These are phyloP conservation scores for Nidularia sp. DNA, from an alignment of 768 basidiomycete genomes.

Conservation along the genomic window DNA sequence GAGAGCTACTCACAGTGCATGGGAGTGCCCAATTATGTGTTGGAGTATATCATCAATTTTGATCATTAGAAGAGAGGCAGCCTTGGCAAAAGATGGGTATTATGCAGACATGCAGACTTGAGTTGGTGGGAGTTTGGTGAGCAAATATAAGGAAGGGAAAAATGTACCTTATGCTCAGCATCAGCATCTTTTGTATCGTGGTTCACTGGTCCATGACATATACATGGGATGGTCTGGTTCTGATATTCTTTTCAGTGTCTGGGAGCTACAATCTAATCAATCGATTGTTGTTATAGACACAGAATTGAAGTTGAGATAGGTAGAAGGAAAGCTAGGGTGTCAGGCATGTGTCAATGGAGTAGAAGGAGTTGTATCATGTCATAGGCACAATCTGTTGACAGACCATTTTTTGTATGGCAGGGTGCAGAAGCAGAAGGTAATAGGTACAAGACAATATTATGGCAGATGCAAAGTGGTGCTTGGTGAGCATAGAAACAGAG, in stretches of 20 bases:
- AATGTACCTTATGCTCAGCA: conserved; percentile 67
- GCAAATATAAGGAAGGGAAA: background rate
- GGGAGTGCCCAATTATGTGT: conserved; percentile 59
- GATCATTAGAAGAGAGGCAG: conserved; percentile 73
- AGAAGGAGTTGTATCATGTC: too few species aligned
- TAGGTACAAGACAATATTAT: too few species aligned
- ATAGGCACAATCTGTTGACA: too few species aligned
- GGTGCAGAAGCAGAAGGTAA: too few species aligned
- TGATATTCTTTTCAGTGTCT: conserved; percentile 55
- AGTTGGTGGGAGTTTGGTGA: background rate
- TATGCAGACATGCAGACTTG: conserved; percentile 77
- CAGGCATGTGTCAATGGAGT: too few species aligned
- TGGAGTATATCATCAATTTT: conserved; percentile 69
- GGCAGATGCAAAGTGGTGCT: too few species aligned
- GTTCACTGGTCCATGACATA: conserved; percentile 69
- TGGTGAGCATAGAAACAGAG: too few species aligned
- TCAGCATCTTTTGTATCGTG: conserved; percentile 61
- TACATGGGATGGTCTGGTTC: conserved; percentile 47
- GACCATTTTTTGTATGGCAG: too few species aligned
- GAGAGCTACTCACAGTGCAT: conserved; percentile 67
- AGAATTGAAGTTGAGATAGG: too few species aligned
- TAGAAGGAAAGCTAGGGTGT: too few species aligned
- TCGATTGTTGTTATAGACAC: too few species aligned
- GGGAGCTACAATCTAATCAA: conserved; percentile 57
- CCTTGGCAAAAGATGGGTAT: conserved; percentile 79